phyloP scores from a whole-genome alignment of 768 basidiomycete species.

The Trametes coccinea region DNA sequence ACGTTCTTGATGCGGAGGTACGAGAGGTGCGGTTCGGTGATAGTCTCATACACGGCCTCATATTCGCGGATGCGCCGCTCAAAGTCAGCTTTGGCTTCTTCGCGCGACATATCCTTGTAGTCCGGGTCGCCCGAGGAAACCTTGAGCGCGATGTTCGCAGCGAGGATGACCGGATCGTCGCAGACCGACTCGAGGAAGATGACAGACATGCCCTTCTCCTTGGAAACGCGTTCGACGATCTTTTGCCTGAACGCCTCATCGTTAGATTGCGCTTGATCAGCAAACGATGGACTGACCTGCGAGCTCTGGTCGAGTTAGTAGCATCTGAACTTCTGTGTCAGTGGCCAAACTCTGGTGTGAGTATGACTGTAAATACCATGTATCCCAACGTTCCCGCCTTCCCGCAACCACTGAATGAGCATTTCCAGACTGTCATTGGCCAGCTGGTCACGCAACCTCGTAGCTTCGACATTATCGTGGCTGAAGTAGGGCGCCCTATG shows the following conservation, averaged over 20 bases:
- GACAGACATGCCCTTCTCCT: conserved; percentile 83
- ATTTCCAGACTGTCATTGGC: conserved; percentile 93
- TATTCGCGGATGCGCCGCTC: conserved; percentile 88
- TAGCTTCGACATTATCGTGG: conserved; percentile 79
- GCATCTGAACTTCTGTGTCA: conserved; percentile 60
- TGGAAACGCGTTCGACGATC: conserved; percentile 79
- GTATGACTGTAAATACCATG: conserved; percentile 63
- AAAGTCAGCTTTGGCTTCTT: conserved; percentile 89
- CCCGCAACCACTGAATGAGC: conserved; percentile 92
- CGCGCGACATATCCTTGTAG: conserved; percentile 85
- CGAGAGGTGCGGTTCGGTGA: conserved; percentile 86
- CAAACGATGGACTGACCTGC: conserved; percentile 51
- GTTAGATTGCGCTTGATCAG: too few relatives aligned
- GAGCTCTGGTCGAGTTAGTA: conserved; percentile 82
- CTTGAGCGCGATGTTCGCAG: conserved; percentile 95
- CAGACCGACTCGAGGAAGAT: conserved; percentile 96
- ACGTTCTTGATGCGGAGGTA: conserved; percentile 94
- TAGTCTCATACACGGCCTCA: conserved; percentile 93
- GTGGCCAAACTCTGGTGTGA: background rate
- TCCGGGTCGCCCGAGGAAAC: conserved; percentile 97
- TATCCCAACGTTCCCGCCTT: conserved; percentile 96
- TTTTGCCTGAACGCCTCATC: conserved; percentile 54
- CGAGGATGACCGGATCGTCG: conserved; percentile 91
- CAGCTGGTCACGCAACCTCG: conserved; percentile 72
- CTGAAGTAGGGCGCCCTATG: conserved; percentile 92